Base-by-base conservation (phyloP, 495 filamentous ascomycete genomes). In the Penicillium mononematosum region DNA sequence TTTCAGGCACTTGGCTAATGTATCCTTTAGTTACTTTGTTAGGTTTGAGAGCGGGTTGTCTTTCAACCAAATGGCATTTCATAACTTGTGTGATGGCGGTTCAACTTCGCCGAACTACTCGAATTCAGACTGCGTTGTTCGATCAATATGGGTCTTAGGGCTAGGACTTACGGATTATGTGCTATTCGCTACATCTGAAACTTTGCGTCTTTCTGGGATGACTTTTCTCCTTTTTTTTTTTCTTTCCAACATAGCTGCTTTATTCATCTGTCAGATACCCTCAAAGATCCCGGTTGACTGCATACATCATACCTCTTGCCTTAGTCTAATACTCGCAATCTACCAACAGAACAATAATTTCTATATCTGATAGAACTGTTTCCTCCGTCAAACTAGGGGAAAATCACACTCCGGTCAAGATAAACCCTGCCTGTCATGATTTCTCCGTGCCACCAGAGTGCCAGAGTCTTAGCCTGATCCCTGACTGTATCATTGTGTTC, bases 331-430 rank as follows among this genome's bases (percentile, higher is more conserved):
- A 46, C 42, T 45, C 20, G 4, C 20, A 7, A 43, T 34, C 31
- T 43, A 43, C 10, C 4, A 5, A 16, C 19, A 44, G 20, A 24
- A 22, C 20, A 44, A 3, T 10, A 22, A 1, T 22, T 10, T 9
- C 27, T 29, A 29, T 29, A 29, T 42, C 17, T 43, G 17, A 1
- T 4, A 29, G 3, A 12, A 17, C 44, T 9, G 16, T n/a, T 27
- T 46, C 16, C 24, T 46, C 14, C 14, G 7, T 27, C 11, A 5
- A 27, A n/a, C 24, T 27, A 25, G 17, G 2, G 16, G 44, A 48
- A 48, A 48, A 48, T 19, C 45, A 32, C 27, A 19, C 10, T 19
- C 27, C 45, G 45, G 7, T 48, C 45, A 32, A 48, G n/a, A 32
- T 7, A 17, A 5, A 32, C n/a, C 17, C n/a, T 48, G 1, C 5